Percentiles rank a stretch among this genome's conserved stretches.
Evolutionary conservation across 192 early-diverging fungal genomes (phyloP).

Genomic region (Entomortierella chlamydospora): DNA sequence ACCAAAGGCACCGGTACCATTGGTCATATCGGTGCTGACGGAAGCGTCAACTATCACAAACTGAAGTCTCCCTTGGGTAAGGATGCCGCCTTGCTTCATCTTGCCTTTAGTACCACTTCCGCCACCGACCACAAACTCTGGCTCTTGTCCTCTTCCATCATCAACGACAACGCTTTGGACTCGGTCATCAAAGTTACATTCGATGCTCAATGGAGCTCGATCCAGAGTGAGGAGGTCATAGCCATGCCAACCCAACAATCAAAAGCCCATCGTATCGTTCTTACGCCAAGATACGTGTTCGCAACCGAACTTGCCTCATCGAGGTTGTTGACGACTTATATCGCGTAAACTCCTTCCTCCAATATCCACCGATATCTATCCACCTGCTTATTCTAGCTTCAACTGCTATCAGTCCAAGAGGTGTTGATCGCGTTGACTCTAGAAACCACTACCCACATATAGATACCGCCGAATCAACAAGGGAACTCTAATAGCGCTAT

Average conservation of each 20-base stretch:
- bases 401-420: too few species aligned
- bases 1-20: conserved; percentile 37
- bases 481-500: too few species aligned
- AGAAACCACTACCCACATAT: too few species aligned
- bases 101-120: conserved; percentile 21
- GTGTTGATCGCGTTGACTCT: too few species aligned
- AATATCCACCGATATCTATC: too few species aligned
- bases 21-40: conserved; percentile 15
- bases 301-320: conserved; percentile 22
- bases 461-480: too few species aligned
- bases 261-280: conserved; percentile 28
- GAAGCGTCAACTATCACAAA: conserved; percentile 6
- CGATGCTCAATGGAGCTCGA: conserved; percentile 9
- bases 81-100: conserved; percentile 23
- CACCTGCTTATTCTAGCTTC: too few species aligned
- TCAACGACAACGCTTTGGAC: conserved; percentile 27
- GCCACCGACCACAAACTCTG: conserved; percentile 13
- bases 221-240: conserved; percentile 15
- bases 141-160: conserved; percentile 41
- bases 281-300: conserved; percentile 8
- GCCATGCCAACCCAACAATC: conserved; percentile 20
- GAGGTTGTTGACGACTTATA: too few species aligned
- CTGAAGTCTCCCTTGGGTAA: neutral
- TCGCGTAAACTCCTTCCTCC: too few species aligned
- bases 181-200: conserved; percentile 33